Evolutionary conservation across 345 rosid species (phyloP).

Genomic region (Euclidium syriacum): DNA sequence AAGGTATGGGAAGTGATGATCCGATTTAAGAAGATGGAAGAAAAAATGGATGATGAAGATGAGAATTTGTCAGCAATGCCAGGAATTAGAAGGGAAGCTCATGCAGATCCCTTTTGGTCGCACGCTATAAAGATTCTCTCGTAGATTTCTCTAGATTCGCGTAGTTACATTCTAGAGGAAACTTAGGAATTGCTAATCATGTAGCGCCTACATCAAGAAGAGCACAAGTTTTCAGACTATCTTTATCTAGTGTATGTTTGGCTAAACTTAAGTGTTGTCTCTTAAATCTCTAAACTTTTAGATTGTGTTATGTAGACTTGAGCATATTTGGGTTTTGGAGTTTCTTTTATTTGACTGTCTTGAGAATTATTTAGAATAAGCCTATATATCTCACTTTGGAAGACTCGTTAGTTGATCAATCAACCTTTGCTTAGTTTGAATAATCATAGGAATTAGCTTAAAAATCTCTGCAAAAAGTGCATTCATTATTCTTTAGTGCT

Average conservation of each 20-base stretch:
- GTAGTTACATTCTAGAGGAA: conserved; percentile 30
- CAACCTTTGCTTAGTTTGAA: conserved; percentile 21
- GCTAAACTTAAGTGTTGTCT: conserved; percentile 15
- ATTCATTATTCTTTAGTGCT: background rate
- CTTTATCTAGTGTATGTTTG: conserved; percentile 15
- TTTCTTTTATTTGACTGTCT: conserved; percentile 7
- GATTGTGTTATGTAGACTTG: conserved; percentile 32
- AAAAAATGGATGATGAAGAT: no score
- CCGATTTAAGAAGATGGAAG: no score
- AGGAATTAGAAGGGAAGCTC: no score
- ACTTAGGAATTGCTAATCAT: conserved; percentile 29
- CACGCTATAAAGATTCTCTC: conserved; percentile 22
- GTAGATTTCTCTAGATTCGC: conserved; percentile 27
- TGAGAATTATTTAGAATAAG: conserved; percentile 10
- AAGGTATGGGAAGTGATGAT: no score
- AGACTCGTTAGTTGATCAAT: conserved; percentile 14
- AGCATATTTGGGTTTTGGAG: conserved; percentile 31
- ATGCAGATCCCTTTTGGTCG: conserved; percentile 22
- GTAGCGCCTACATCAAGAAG: conserved; percentile 30
- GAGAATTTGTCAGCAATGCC: no score
- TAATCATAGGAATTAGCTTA: conserved; percentile 8
- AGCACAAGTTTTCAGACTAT: conserved; percentile 3
- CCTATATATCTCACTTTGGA: background rate
- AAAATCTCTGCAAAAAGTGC: conserved; percentile 1
- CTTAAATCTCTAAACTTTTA: no score